phyloP scores from a whole-genome alignment of 176 grass and related monocot species.

The Carex myosuroides region DNA sequence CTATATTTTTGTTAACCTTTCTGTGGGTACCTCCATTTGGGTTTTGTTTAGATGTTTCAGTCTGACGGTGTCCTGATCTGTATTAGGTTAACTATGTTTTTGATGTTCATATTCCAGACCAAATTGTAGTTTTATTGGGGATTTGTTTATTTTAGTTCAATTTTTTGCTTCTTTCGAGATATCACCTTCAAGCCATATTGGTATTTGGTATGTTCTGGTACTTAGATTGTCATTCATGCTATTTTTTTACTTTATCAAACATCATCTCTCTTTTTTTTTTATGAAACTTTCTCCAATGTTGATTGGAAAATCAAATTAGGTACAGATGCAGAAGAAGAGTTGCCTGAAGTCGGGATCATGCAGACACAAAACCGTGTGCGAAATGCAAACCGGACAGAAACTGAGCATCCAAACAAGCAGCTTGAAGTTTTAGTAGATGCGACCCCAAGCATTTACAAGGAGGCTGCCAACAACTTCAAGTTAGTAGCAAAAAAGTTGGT shows the following conservation, averaged over 20 bases:
- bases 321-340: background rate
- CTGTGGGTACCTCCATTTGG: background rate
- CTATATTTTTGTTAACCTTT: background rate
- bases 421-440: background rate
- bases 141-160: background rate
- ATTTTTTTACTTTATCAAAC: background rate
- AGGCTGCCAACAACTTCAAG: background rate
- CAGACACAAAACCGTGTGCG: background rate
- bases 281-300: background rate
- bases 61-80: background rate
- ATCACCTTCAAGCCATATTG: background rate
- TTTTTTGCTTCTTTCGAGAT: background rate
- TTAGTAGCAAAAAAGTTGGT: constrained; percentile 1
- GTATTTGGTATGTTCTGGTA: background rate
- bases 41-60: background rate
- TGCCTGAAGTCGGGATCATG: background rate
- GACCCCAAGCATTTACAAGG: constrained; percentile 6
- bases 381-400: constrained; percentile 3
- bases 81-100: background rate
- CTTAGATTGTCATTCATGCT: background rate
- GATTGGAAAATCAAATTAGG: background rate
- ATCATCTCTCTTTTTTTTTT: background rate
- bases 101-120: background rate
- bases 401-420: background rate
- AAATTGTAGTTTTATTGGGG: background rate